phyloP scores from a whole-genome alignment of 108 stramenopile genomes.

The Cylindrotheca fusiformis region DNA sequence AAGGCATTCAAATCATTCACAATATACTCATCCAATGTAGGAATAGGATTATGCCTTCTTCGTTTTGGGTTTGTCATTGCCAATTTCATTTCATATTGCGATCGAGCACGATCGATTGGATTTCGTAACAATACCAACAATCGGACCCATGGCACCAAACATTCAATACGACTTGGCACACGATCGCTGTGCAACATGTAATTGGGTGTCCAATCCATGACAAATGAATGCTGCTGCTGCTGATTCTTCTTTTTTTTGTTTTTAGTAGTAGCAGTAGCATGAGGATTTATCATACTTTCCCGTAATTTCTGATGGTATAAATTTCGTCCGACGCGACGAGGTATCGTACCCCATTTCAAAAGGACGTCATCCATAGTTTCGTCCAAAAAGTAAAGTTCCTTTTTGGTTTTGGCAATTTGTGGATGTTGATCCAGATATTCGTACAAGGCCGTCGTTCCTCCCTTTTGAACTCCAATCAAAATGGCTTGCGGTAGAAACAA shows the following conservation, averaged over 20 bases:
- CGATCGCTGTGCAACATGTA: slow-evolving; percentile 28
- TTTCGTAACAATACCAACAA: slow-evolving; percentile 87
- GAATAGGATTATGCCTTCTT: slow-evolving; percentile 44
- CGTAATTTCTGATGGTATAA: background rate
- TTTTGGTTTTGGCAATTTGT: slow-evolving; percentile 51
- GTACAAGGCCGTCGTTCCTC: slow-evolving; percentile 85
- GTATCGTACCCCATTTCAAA: background rate
- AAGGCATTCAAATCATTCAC: slow-evolving; percentile 61
- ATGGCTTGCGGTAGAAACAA: slow-evolving; percentile 50
- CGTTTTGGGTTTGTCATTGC: slow-evolving; percentile 13
- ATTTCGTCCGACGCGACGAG: background rate
- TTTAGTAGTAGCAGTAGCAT: background rate
- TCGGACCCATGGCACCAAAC: slow-evolving; percentile 41
- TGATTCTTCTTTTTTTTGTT: background rate
- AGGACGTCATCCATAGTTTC: slow-evolving; percentile 58
- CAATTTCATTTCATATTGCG: slow-evolving; percentile 86
- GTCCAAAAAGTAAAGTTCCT: slow-evolving; percentile 91
- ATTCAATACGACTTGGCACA: slow-evolving; percentile 33
- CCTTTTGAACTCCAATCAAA: slow-evolving; percentile 85
- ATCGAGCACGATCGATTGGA: slow-evolving; percentile 82
- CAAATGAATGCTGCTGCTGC: background rate
- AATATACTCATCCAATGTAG: slow-evolving; percentile 47
- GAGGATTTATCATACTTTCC: background rate
- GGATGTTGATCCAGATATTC: slow-evolving; percentile 89
- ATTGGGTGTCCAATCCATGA: slow-evolving; percentile 8